Percentiles rank a stretch among this genome's conserved stretches.
These are phyloP conservation scores for Chlorella sp. DNA, from an alignment of 139 green algal genomes.

Conservation along the genomic window DNA sequence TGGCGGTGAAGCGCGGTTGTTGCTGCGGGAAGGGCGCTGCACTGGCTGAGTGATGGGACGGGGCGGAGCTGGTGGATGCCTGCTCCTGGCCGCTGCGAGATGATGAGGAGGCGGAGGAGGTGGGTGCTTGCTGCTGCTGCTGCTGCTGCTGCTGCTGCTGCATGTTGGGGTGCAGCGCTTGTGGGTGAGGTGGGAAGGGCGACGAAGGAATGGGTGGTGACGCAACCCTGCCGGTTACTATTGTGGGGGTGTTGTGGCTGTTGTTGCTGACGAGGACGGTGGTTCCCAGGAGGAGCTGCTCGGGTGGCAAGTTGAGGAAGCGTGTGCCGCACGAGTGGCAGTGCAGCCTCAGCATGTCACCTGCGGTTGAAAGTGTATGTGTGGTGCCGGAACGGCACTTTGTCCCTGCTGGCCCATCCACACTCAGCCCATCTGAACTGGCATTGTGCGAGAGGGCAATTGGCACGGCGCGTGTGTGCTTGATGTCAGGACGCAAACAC, in stretches of 20 bases:
- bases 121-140: background rate
- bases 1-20: background rate
- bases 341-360: constrained; percentile 15
- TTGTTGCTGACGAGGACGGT: constrained; percentile 1
- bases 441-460: background rate
- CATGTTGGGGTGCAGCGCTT: background rate
- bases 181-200: no score
- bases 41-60: no score
- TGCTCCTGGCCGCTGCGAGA: constrained; percentile 3
- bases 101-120: background rate
- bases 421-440: no score
- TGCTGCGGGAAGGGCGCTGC: no score
- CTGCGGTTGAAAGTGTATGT: background rate
- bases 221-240: background rate
- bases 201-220: background rate
- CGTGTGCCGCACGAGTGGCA: constrained; percentile 33
- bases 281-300: constrained; percentile 45
- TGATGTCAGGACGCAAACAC: background rate
- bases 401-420: no score
- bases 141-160: background rate
- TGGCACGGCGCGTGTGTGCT: background rate
- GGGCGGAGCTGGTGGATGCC: no score
- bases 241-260: background rate
- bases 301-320: constrained; percentile 45
- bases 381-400: background rate